Evolutionary conservation across 345 rosid genomes (phyloP), one percentile per base, ranked within the genome.

Genomic region (Arabidopsis arenosa): DNA sequence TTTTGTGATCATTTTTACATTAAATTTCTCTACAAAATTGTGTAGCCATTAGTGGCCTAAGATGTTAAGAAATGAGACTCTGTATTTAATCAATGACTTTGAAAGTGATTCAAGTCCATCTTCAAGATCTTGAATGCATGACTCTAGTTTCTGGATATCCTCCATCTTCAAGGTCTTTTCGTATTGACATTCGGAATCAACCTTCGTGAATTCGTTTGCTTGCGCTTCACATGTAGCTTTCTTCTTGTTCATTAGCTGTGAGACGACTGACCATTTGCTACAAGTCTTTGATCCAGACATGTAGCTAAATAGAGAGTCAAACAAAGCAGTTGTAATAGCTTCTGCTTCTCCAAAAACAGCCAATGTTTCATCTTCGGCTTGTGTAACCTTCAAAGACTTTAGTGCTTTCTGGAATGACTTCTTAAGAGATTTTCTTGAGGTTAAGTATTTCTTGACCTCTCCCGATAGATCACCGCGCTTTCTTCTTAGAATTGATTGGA

Each of bases 61-160:
- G 39, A 74, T 75, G 47, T 75, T 86, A 51, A 88, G 90, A 70
- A 88, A 40, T 13, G 80, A 83, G 21, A 73, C 87, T 73, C 84
- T 81, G 35, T 75, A 73, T 72, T 81, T 86, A 39, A 86, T 82
- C 59, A 83, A 37, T 4, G 75, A 65, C 57, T 70, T 80, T 3
- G 74, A 81, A 14, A 79, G 39, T 63, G 74, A 63, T 10, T 83
- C 84, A 65, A 70, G 26, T 40, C 82, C 84, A 26, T 80, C 85
- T 66, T 83, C 83, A 54, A 82, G 76, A 73, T 79, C 80, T 58
- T 79, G 78, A 71, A 84, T 70, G 76, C 72, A 72, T 23, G 71
- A 17, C 63, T 82, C 86, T 67, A 83, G 30, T 18, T 59, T 75
- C 60, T 80, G 82, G 9, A 79, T 66, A 59, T 73, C 53, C 1